Percentiles rank a stretch among this genome's conserved stretches.
phyloP scores from a whole-genome alignment of 768 basidiomycete species.

The Boletus coccyginus region DNA sequence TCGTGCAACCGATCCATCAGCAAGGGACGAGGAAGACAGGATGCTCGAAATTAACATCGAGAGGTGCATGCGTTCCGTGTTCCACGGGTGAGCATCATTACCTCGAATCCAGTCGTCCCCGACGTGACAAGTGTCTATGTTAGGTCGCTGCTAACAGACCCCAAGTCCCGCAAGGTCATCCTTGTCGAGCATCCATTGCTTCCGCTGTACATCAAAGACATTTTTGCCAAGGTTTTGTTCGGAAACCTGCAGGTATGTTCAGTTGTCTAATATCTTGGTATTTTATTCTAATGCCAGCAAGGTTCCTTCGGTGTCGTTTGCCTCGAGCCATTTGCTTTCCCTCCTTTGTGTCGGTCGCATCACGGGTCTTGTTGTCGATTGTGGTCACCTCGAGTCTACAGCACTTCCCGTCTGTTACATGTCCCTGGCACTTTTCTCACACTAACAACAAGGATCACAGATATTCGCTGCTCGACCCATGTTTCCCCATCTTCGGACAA shows the following conservation, averaged over 20 bases:
- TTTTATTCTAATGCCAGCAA: slow-evolving; percentile 29
- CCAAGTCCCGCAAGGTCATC: slow-evolving; percentile 93
- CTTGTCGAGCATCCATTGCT: slow-evolving; percentile 87
- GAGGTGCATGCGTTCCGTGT: slow-evolving; percentile 69
- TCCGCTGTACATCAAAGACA: slow-evolving; percentile 84
- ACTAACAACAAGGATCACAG: slow-evolving; percentile 40
- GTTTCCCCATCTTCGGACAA: slow-evolving; percentile 77
- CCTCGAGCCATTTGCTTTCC: slow-evolving; percentile 81
- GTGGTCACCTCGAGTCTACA: slow-evolving; percentile 88
- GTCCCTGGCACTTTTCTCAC: background rate
- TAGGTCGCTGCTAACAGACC: slow-evolving; percentile 90
- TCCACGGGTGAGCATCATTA: slow-evolving; percentile 64
- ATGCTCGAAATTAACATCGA: slow-evolving; percentile 70
- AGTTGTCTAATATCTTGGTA: background rate
- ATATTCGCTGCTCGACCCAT: slow-evolving; percentile 88
- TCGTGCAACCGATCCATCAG: slow-evolving; percentile 49
- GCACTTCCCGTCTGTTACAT: slow-evolving; percentile 70
- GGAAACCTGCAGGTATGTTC: slow-evolving; percentile 75
- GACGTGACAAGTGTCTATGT: slow-evolving; percentile 19
- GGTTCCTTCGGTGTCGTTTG: slow-evolving; percentile 95
- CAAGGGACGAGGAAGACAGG: slow-evolving; percentile 70
- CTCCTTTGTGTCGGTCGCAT: slow-evolving; percentile 84
- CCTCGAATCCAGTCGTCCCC: background rate
- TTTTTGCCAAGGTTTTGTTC: slow-evolving; percentile 81
- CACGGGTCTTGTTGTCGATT: slow-evolving; percentile 92